Conservation (phyloP, 345 rosid genomes). For the Melaleuca alternifolia region DNA sequence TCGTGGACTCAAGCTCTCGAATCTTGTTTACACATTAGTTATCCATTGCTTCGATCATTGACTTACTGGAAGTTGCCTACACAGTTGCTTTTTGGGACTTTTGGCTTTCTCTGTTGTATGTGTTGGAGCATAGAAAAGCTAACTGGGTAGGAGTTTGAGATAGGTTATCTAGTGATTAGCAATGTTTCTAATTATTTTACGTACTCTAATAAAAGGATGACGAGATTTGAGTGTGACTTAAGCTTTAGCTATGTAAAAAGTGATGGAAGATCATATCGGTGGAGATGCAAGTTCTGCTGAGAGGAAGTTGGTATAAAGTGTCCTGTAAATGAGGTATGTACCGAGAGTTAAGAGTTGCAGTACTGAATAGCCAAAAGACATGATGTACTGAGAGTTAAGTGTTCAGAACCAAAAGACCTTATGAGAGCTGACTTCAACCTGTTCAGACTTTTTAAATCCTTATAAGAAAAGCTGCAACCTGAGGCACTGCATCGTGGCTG, state of each 20-base stretch:
- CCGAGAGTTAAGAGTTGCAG: neutral
- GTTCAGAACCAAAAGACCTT: no score
- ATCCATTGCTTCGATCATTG: neutral
- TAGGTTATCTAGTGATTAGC: neutral
- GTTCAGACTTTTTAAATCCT: neutral
- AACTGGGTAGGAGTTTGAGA: neutral
- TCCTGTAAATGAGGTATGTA: neutral
- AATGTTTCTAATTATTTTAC: neutral
- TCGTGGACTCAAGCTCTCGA: neutral
- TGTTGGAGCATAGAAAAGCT: neutral
- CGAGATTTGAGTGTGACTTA: neutral
- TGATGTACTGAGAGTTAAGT: no score
- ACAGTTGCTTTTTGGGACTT: neutral
- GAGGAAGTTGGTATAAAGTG: neutral
- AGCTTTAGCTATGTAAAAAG: neutral
- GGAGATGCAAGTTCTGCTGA: neutral
- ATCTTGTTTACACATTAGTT: neutral
- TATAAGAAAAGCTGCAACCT: neutral
- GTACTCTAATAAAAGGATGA: neutral
- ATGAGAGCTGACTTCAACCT: neutral
- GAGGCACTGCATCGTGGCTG: neutral
- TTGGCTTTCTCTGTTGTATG: neutral
- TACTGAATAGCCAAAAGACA: neutral
- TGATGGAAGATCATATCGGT: neutral
- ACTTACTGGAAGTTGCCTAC: neutral